Base-by-base conservation (phyloP, 2,329 filamentous ascomycete genomes). In the Scorias spongiosa region DNA sequence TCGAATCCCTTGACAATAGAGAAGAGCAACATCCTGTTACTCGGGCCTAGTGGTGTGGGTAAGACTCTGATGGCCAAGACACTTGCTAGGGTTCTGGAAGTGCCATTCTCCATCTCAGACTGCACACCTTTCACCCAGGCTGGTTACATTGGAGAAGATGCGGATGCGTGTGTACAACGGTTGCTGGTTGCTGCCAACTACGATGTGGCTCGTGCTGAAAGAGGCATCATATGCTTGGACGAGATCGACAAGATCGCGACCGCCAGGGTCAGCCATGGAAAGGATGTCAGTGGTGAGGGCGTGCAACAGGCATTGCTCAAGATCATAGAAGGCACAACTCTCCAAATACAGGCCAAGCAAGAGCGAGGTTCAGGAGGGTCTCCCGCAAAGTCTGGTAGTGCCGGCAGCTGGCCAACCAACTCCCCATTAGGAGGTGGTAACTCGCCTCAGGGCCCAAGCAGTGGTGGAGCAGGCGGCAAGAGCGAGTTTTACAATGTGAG, bases 161-260 rank as follows among this genome's bases (percentile, higher is more conserved):
- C 89, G n/a, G 91, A 98, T 59, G 81, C 85, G 1, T 95, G 89
- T 54, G 86, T 98, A 36, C 86, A 95, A 57, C 75, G 91, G 39
- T 71, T 98, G 20, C 71, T 98, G 9, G 84, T 93, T 44, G 87
- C 93, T 46, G 80, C 89, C 8, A 89, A 93, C 60, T 93, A 93
- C 62, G 84, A 93, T 53, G 76, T 91, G 26, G 78, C 79, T 46
- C 78, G 81, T 44, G 81, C 87, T 7, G 89, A 98, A 59, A 77
- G 84, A 43, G 91, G 91, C 5, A 96, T 98, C 44, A 86, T 98
- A 40, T 91, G 93, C 44, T 71, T 98, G 15, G 91, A 98, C 54
- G 91, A 98, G 65, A 86, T 98, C 44, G 91, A 98, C 68, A 98
- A 98, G 66, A 88, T 96, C 46, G 88, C 91, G 1, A 84, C 84